These are phyloP conservation scores for Calycina herbarum DNA, from an alignment of 2,329 filamentous ascomycete species.

Conservation along the genomic window DNA sequence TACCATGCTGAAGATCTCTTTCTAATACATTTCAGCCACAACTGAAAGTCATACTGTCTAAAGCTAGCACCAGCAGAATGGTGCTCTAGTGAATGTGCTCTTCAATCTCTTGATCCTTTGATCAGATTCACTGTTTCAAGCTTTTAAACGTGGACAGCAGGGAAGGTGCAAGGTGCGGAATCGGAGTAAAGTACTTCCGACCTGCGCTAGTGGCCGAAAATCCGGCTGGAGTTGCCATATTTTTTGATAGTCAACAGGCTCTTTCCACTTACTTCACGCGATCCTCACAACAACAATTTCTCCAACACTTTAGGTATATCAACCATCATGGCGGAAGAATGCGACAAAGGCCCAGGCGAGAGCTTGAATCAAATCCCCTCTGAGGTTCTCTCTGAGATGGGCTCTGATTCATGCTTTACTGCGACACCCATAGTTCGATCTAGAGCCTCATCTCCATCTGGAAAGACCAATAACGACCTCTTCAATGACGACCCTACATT, in stretches of 20 bases:
- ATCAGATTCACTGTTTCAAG: background rate
- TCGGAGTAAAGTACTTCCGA: background rate
- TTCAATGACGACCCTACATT: constrained; percentile 24
- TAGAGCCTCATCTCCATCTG: constrained; percentile 6
- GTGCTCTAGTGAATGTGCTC: constrained; percentile 1
- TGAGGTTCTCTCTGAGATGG: constrained; percentile 4
- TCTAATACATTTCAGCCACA: background rate
- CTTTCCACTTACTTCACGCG: background rate
- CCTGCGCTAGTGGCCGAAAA: background rate
- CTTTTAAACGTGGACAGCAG: background rate
- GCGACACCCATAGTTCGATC: constrained; percentile 18
- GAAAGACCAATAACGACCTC: constrained; percentile 7
- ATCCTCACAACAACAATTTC: background rate
- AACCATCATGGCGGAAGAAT: background rate
- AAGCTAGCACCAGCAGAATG: background rate
- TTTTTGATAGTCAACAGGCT: constrained; percentile 1
- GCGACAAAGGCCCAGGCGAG: background rate
- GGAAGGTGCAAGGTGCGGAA: background rate
- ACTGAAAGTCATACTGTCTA: background rate
- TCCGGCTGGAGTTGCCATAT: background rate
- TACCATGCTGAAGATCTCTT: background rate
- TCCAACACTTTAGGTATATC: background rate
- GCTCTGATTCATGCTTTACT: constrained; percentile 24
- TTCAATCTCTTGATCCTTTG: background rate
- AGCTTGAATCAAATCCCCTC: background rate